Percentiles rank a stretch among this genome's conserved stretches.
Conservation (phyloP, 768 basidiomycete genomes). For the Tylopilus rubrobrunneus region DNA sequence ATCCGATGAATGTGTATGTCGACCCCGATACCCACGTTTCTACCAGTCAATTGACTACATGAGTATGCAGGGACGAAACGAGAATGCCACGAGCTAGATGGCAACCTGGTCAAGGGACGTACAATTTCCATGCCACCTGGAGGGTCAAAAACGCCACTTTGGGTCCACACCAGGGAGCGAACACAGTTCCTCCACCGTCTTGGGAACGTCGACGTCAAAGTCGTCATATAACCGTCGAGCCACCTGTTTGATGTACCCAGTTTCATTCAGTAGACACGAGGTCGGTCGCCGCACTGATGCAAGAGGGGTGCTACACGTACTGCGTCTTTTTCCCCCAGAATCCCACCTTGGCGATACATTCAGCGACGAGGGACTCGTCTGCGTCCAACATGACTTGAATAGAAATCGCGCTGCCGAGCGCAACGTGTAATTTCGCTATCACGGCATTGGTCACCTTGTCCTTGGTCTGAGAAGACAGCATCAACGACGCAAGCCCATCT, state of each 20-base stretch:
- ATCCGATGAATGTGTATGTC: conserved; percentile 97
- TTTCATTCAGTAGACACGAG: neutral
- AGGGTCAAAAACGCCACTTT: conserved; percentile 80
- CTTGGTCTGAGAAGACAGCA: conserved; percentile 96
- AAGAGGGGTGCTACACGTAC: conserved; percentile 31
- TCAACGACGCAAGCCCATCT: conserved; percentile 82
- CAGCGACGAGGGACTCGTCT: conserved; percentile 56
- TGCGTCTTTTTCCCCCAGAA: conserved; percentile 89
- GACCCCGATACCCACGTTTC: conserved; percentile 89
- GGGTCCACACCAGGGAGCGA: conserved; percentile 90
- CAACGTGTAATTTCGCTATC: conserved; percentile 63
- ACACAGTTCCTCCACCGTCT: conserved; percentile 84
- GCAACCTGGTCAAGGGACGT: conserved; percentile 21
- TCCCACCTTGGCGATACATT: conserved; percentile 84
- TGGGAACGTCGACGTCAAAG: conserved; percentile 81
- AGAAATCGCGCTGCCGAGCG: conserved; percentile 77
- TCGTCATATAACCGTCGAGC: conserved; percentile 65
- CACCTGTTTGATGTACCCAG: conserved; percentile 71
- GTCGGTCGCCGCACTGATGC: neutral
- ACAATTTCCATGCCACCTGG: conserved; percentile 84
- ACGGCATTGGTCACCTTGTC: conserved; percentile 86
- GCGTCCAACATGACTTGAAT: conserved; percentile 67
- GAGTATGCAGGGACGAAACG: no score
- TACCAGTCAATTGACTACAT: conserved; percentile 22
- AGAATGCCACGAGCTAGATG: conserved; percentile 36